Conservation (phyloP, 768 basidiomycete genomes). For the Pisolithus microcarpus region DNA sequence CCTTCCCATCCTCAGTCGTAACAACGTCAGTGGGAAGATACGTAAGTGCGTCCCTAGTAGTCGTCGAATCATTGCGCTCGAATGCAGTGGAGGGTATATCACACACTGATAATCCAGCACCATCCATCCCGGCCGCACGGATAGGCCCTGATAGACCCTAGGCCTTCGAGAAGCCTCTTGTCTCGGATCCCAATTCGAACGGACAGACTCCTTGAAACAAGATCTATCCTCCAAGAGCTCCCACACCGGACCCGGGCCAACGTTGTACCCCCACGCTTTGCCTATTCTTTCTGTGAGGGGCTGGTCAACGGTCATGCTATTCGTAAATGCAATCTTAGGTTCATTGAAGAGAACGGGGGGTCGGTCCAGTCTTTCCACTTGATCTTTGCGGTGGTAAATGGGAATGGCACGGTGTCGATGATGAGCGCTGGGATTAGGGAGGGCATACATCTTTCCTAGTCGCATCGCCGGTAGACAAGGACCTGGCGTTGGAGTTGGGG, state of each 20-base stretch:
- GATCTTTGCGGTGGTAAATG: slow-evolving; percentile 43
- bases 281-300: slow-evolving; percentile 48
- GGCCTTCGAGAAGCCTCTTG: slow-evolving; percentile 51
- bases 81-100: slow-evolving; percentile 4
- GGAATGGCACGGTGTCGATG: slow-evolving; percentile 70
- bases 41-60: slow-evolving; percentile 33
- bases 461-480: slow-evolving; percentile 8
- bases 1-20: slow-evolving; percentile 44
- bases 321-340: slow-evolving; percentile 39
- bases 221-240: slow-evolving; percentile 70
- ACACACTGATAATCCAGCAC: slow-evolving; percentile 45
- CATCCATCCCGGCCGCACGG: slow-evolving; percentile 39
- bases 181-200: slow-evolving; percentile 22
- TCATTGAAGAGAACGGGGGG: slow-evolving; percentile 45
- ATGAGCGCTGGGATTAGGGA: slow-evolving; percentile 60
- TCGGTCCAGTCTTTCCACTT: slow-evolving; percentile 50
- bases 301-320: slow-evolving; percentile 44
- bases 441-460: slow-evolving; percentile 40
- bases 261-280: slow-evolving; percentile 67
- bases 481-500: slow-evolving; percentile 6
- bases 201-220: slow-evolving; percentile 63
- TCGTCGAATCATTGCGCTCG: not conserved
- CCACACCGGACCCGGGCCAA: slow-evolving; percentile 74
- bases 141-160: slow-evolving; percentile 44
- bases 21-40: slow-evolving; percentile 54